phyloP scores from a whole-genome alignment of 768 basidiomycete species.

The Omphalotus guepiniiformis region DNA sequence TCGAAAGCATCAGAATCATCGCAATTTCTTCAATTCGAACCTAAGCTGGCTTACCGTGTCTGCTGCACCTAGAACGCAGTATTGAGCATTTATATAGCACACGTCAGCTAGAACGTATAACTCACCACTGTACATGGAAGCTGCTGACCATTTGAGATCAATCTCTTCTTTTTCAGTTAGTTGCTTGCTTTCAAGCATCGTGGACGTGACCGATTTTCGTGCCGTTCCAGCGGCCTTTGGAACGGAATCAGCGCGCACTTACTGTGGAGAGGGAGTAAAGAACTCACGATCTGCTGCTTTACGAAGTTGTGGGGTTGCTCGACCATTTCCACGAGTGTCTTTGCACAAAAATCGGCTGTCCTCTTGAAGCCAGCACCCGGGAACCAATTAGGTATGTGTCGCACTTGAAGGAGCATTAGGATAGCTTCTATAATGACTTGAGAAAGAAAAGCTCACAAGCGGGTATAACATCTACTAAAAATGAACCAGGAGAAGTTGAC shows the following conservation, averaged over 20 bases:
- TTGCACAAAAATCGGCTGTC: slow-evolving; percentile 49
- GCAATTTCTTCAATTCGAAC: background rate
- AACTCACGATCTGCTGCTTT: slow-evolving; percentile 54
- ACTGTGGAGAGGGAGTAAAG: background rate
- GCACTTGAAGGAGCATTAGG: slow-evolving; percentile 34
- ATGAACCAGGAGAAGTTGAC: slow-evolving; percentile 48
- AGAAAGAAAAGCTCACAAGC: slow-evolving; percentile 28
- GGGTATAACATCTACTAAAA: slow-evolving; percentile 49
- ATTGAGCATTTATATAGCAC: too few species aligned
- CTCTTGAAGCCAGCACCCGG: slow-evolving; percentile 57
- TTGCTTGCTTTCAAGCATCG: slow-evolving; percentile 47
- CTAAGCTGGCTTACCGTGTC: slow-evolving; percentile 42
- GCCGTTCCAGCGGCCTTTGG: slow-evolving; percentile 56
- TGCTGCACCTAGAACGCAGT: slow-evolving; percentile 53
- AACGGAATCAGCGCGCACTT: background rate
- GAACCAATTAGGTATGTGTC: slow-evolving; percentile 57
- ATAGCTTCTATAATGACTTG: too few species aligned
- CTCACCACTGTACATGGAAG: slow-evolving; percentile 51
- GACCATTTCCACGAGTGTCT: slow-evolving; percentile 52
- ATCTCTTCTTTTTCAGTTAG: slow-evolving; percentile 52
- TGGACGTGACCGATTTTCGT: slow-evolving; percentile 53
- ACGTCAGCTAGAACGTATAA: too few species aligned
- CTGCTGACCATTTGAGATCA: slow-evolving; percentile 63
- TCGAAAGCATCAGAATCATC: slow-evolving; percentile 1
- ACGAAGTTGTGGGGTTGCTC: slow-evolving; percentile 53